A percentile compares a stretch with the other conserved stretches of the same genome.
phyloP scores from a whole-genome alignment of 75 land plant genomes.

The Cryptomeria japonica region DNA sequence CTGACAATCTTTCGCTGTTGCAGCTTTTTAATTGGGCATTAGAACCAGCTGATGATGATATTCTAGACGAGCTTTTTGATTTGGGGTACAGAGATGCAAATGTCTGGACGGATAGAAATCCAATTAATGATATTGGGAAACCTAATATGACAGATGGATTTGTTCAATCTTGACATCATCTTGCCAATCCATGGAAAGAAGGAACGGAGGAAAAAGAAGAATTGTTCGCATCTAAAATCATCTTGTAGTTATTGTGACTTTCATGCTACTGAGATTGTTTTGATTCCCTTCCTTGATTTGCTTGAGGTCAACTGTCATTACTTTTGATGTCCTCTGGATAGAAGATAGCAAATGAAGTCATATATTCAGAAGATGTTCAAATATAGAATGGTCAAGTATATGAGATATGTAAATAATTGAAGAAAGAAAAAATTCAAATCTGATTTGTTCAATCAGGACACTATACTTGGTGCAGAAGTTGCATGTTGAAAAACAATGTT shows the following conservation, averaged over 20 bases:
- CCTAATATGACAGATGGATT: background rate
- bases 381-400: background rate
- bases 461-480: background rate
- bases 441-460: background rate
- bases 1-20: constrained; percentile 5
- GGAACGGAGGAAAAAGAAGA: background rate
- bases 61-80: constrained; percentile 78
- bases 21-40: constrained; percentile 98
- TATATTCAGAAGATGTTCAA: background rate
- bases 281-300: background rate
- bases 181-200: background rate
- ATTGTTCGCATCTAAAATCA: background rate
- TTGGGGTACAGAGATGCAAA: constrained; percentile 88
- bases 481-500: background rate
- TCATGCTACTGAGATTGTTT: background rate
- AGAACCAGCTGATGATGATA: constrained; percentile 86
- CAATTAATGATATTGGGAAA: constrained; percentile 32
- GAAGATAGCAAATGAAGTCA: background rate
- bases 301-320: background rate
- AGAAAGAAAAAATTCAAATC: background rate
- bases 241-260: background rate
- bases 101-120: constrained; percentile 74
- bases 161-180: background rate
- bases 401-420: background rate
- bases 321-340: background rate